Evolutionary conservation across 768 basidiomycete species (phyloP).

Genomic region (Boletellus ananas): DNA sequence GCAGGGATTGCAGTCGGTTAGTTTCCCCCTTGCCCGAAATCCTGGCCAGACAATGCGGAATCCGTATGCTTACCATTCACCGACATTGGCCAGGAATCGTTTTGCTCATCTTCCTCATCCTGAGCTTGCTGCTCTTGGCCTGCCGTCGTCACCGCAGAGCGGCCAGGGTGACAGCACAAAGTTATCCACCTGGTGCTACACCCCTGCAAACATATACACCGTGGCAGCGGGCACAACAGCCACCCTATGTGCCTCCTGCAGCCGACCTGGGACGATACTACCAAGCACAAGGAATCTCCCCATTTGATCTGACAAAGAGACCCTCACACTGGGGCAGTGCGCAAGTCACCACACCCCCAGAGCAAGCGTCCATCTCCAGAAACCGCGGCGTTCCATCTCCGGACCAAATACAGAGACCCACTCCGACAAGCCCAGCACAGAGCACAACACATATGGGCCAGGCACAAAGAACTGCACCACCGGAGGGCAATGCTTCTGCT

Average conservation of each 20-base stretch:
- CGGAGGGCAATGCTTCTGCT: background rate
- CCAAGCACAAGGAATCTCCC: background rate
- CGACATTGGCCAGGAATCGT: constrained; percentile 5
- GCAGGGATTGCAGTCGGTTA: constrained; percentile 24
- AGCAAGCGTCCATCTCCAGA: background rate
- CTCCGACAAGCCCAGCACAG: background rate
- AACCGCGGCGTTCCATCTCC: background rate
- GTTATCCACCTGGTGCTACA: background rate
- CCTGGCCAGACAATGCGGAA: too few relatives aligned
- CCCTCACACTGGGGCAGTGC: background rate
- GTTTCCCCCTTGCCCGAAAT: background rate
- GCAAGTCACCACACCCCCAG: background rate
- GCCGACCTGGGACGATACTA: constrained; percentile 6
- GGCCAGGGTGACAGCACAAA: background rate
- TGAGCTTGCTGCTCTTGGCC: background rate
- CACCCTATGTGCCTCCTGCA: background rate
- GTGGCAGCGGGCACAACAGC: constrained; percentile 9
- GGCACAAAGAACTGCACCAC: background rate
- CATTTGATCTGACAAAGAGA: constrained; percentile 1
- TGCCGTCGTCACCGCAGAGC: constrained; percentile 9
- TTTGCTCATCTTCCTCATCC: constrained; percentile 8
- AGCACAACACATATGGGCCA: background rate
- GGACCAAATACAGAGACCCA: background rate
- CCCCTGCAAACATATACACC: constrained; percentile 6
- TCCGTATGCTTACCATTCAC: background rate